phyloP scores from a whole-genome alignment of 2,329 filamentous ascomycete genomes.

The Xylaria sp. region DNA sequence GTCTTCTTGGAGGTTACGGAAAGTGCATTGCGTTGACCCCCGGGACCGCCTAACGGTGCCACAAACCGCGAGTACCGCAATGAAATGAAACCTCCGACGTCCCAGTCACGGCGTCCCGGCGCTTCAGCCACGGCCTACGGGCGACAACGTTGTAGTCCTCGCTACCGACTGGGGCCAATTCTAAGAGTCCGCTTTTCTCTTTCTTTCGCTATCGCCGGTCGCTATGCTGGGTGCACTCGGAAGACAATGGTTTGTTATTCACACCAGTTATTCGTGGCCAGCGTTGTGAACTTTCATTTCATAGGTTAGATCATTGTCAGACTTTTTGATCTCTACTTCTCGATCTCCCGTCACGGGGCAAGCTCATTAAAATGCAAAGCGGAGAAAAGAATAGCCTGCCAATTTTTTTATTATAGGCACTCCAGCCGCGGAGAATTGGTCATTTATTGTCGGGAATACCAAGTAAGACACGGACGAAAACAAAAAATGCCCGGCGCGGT shows the following conservation, averaged over 20 bases:
- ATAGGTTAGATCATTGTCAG: not conserved
- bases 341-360: not conserved
- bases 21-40: not conserved
- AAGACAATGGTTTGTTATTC: not conserved
- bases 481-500: not conserved
- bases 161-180: constrained; percentile 7
- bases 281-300: not conserved
- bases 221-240: not conserved
- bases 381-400: not conserved
- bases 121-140: not conserved
- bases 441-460: not conserved
- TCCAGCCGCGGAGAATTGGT: constrained; percentile 2
- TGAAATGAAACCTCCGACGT: constrained; percentile 7
- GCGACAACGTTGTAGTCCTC: not conserved
- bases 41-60: not conserved
- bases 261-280: not conserved
- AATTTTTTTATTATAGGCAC: not conserved
- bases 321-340: not conserved
- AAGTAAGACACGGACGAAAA: not conserved
- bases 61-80: not conserved
- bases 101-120: constrained; percentile 6
- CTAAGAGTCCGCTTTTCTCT: constrained; percentile 6
- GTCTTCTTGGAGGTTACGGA: not conserved
- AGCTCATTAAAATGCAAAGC: not conserved
- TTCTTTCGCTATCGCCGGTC: not conserved